These are phyloP conservation scores for Chlorella sp. DNA, from an alignment of 139 green algal species.

Conservation along the genomic window DNA sequence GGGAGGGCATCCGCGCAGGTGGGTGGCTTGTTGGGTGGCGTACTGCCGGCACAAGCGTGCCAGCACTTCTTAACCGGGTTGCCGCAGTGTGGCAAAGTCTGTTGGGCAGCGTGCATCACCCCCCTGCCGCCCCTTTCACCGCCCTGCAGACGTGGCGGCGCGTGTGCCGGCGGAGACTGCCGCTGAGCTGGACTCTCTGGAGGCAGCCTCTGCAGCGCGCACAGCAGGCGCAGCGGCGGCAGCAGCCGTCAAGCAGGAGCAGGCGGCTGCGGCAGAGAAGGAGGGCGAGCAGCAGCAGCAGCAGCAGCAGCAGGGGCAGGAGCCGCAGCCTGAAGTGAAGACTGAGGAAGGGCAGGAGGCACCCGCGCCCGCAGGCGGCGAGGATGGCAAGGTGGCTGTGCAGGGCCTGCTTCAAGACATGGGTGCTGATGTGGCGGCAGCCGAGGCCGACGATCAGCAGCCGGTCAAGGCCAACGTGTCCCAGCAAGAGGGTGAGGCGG, in stretches of 20 bases:
- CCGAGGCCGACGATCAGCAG: not conserved
- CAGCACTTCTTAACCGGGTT: not conserved
- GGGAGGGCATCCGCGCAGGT: not conserved
- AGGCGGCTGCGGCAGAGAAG: no score
- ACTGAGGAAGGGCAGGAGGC: not conserved
- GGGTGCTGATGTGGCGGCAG: not conserved
- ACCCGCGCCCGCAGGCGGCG: not conserved
- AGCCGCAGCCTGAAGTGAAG: constrained; percentile 4
- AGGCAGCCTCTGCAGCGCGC: constrained; percentile 8
- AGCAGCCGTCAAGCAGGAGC: not conserved
- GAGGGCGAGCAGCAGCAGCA: not conserved
- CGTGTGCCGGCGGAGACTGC: constrained; percentile 10
- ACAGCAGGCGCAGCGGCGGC: not conserved
- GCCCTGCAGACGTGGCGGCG: not conserved
- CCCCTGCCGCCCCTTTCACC: not conserved
- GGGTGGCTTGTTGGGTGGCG: not conserved
- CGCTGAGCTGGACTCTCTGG: not conserved
- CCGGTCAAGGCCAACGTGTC: constrained; percentile 2
- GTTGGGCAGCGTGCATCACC: not conserved
- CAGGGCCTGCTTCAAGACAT: not conserved
- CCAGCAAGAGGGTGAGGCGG: constrained; percentile 3
- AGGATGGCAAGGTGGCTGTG: not conserved
- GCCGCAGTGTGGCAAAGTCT: no score
- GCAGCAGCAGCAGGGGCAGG: not conserved
- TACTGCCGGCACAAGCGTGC: constrained; percentile 32